A percentile compares a stretch with the other conserved stretches of the same genome.
These are phyloP conservation scores for Fraxinus nigra DNA, from an alignment of 305 asterid genomes.

Conservation along the genomic window DNA sequence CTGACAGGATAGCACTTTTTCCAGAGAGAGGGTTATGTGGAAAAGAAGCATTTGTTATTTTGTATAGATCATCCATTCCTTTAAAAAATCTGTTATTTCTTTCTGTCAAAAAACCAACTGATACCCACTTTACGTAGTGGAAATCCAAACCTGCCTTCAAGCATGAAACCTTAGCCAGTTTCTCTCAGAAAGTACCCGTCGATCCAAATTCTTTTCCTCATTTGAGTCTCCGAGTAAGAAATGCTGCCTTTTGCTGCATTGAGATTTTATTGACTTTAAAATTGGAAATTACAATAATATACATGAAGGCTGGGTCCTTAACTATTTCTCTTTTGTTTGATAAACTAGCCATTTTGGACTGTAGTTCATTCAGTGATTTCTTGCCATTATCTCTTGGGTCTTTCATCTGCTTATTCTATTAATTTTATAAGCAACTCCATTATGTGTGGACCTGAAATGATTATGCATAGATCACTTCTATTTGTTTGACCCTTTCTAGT, in stretches of 20 bases:
- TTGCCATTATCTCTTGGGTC: neutral
- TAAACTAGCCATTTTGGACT: neutral
- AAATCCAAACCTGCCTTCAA: neutral
- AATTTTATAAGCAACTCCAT: neutral
- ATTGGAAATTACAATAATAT: neutral
- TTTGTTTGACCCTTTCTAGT: neutral
- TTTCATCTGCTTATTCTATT: neutral
- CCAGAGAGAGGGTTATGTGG: neutral
- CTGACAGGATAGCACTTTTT: neutral
- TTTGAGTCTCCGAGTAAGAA: neutral
- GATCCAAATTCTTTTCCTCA: neutral
- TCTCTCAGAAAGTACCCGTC: neutral
- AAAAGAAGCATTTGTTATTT: conserved; percentile 10
- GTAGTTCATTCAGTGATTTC: neutral
- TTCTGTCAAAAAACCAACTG: neutral
- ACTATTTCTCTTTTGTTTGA: neutral
- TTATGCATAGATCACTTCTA: neutral
- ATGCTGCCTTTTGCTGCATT: conserved; percentile 6
- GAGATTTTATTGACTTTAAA: neutral
- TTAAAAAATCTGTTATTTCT: neutral
- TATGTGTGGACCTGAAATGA: neutral
- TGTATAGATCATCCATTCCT: neutral
- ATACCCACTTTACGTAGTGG: neutral
- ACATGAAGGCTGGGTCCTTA: neutral
- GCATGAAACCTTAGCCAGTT: neutral